A percentile compares a stretch with the other conserved stretches of the same genome.
phyloP scores from a whole-genome alignment of 2,329 filamentous ascomycete species.

The Penicillium glabrum region DNA sequence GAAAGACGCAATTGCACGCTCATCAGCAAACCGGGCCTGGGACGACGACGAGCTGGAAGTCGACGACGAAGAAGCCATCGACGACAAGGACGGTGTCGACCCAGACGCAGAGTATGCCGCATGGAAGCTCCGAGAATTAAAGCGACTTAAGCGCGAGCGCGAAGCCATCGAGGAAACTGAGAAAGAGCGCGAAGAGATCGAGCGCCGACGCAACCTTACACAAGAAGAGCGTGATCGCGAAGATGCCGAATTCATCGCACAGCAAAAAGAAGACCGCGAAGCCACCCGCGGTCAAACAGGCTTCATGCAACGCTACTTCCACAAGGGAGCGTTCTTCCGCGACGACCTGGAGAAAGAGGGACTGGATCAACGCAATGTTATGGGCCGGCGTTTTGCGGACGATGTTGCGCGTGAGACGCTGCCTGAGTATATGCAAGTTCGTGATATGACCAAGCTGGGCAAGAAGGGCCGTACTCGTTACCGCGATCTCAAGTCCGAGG shows the following conservation, averaged over 20 bases:
- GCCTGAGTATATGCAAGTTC: slow-evolving; percentile 86
- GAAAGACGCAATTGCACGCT: slow-evolving; percentile 73
- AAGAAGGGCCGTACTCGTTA: slow-evolving; percentile 91
- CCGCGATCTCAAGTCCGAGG: slow-evolving; percentile 81
- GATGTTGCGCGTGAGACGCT: slow-evolving; percentile 82
- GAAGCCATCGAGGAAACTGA: slow-evolving; percentile 81
- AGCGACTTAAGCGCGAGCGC: slow-evolving; percentile 82
- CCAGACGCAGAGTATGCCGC: slow-evolving; percentile 85
- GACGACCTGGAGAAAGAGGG: slow-evolving; percentile 75
- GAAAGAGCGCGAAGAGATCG: slow-evolving; percentile 82
- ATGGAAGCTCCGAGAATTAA: slow-evolving; percentile 91
- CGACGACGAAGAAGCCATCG: slow-evolving; percentile 70
- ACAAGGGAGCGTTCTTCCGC: slow-evolving; percentile 94
- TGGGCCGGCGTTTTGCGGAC: slow-evolving; percentile 79
- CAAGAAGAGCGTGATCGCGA: slow-evolving; percentile 83
- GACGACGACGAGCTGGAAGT: slow-evolving; percentile 69
- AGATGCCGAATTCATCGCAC: slow-evolving; percentile 73
- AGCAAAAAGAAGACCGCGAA: slow-evolving; percentile 75
- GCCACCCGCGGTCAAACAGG: slow-evolving; percentile 75
- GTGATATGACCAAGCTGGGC: slow-evolving; percentile 91
- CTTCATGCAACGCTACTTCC: slow-evolving; percentile 94
- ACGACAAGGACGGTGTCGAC: slow-evolving; percentile 85
- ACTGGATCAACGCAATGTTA: slow-evolving; percentile 77
- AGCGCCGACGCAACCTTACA: slow-evolving; percentile 81
- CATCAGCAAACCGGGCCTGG: slow-evolving; percentile 80